phyloP scores from a whole-genome alignment of 129 eudicot genomes.

The Chrysanthemum lavandulifolium region DNA sequence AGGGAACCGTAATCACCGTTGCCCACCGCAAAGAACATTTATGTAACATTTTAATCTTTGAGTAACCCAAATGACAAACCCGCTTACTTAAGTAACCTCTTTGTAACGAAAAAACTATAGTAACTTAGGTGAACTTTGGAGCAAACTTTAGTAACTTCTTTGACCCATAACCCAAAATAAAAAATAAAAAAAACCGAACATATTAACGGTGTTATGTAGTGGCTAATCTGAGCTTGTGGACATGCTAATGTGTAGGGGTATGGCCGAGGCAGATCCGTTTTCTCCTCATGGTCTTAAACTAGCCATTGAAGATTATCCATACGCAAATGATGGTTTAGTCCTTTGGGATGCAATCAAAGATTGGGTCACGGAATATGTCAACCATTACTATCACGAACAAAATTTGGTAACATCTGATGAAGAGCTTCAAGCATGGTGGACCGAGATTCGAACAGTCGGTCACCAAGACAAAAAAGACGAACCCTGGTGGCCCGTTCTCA shows the following conservation, averaged over 20 bases:
- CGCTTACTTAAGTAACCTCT: too few species aligned
- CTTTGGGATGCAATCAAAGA: slow-evolving; percentile 21
- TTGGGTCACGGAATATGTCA: slow-evolving; percentile 20
- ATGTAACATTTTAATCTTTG: too few species aligned
- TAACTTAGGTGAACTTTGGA: too few species aligned
- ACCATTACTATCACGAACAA: slow-evolving; percentile 20
- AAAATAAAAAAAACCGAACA: too few species aligned
- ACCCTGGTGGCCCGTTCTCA: neutral
- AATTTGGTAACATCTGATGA: neutral
- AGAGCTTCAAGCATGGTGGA: slow-evolving; percentile 1
- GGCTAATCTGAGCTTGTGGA: too few species aligned
- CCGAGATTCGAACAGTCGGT: neutral
- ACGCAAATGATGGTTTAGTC: slow-evolving; percentile 26
- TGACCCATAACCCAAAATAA: too few species aligned
- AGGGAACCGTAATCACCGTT: too few species aligned
- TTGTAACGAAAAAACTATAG: too few species aligned
- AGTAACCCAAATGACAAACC: too few species aligned
- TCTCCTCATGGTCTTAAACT: slow-evolving; percentile 22
- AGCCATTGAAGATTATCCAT: slow-evolving; percentile 32
- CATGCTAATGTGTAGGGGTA: neutral
- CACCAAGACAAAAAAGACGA: neutral
- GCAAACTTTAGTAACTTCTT: too few species aligned
- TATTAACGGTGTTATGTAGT: too few species aligned
- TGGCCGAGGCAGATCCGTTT: slow-evolving; percentile 24
- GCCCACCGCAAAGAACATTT: too few species aligned